Base-by-base conservation (phyloP, 202 grass and related monocot genomes). In the Digitaria exilis region DNA sequence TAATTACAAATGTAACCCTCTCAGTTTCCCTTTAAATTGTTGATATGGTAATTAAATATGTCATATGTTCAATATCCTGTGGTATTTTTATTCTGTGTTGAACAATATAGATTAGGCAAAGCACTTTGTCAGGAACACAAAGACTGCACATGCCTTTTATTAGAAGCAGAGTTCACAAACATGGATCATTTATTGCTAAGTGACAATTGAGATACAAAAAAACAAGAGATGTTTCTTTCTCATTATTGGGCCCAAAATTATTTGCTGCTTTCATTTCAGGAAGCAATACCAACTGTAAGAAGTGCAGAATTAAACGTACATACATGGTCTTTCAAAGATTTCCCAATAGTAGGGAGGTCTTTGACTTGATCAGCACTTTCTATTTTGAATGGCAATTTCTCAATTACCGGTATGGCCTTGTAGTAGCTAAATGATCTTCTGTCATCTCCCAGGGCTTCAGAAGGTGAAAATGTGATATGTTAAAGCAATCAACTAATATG, bases 351-450 rank as follows among this genome's bases (percentile, higher is more conserved):
- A 65, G 96, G 96, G 83, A 98, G 87, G 65, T 90, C 64, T 84
- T 89, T 98, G 55, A 94, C 96, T 87, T 98, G 92, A 25, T 94
- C 87, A 18, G 71, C 87, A 88, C 85, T 98, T 77, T 89, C 91
- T 87, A 98, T 89, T 89, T 88, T 94, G 84, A 94, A 98, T 55
- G 90, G 81, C 30, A 98, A 81, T 77, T 98, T 98, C 77, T 98
- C 96, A 75, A 98, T 93, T 29, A 93, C 89, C 7, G 82, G 91
- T 80, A 95, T 98, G 57, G 96, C 93, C 74, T 98, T 98, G 89
- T 98, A 90, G 79, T 98, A 98, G 83, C 92, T 98, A 89, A 98
- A 95, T 37, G 93, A 98, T 87, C 96, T 91, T 42, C 93, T 85
- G 78, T 95, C 96, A 73, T 98, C 96, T 90, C 96, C 96, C 61